A percentile compares a stretch with the other conserved stretches of the same genome.
Evolutionary conservation across 768 basidiomycete genomes (phyloP).

Genomic region (Amanita thiersii): DNA sequence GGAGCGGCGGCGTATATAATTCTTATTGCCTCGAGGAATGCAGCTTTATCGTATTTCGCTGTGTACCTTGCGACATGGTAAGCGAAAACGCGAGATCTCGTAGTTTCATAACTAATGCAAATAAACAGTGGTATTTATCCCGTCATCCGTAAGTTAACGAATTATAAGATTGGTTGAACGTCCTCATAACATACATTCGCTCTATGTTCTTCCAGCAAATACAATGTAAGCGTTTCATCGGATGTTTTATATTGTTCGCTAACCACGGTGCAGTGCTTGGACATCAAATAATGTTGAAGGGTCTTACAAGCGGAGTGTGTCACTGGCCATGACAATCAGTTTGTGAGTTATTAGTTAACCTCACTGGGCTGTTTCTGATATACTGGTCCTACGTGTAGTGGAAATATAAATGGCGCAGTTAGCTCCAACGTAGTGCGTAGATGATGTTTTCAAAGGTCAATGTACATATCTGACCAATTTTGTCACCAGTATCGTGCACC

Average conservation of each 20-base stretch:
- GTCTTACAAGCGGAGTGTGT: conserved; percentile 66
- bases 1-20: conserved; percentile 65
- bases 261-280: conserved; percentile 30
- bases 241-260: neutral
- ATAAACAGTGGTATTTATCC: conserved; percentile 64
- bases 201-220: conserved; percentile 33
- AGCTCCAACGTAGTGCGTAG: conserved; percentile 64
- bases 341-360: conserved; percentile 28
- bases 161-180: neutral
- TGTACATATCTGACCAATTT: too few species aligned
- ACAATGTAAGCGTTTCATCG: conserved; percentile 32
- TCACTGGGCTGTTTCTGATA: neutral
- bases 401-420: conserved; percentile 71
- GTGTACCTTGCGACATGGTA: conserved; percentile 65
- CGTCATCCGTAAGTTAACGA: conserved; percentile 46
- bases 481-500: conserved; percentile 62
- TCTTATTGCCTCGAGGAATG: conserved; percentile 50
- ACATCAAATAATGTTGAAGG: conserved; percentile 70
- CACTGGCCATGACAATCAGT: conserved; percentile 62
- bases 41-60: conserved; percentile 64
- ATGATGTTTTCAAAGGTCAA: too few species aligned
- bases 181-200: neutral
- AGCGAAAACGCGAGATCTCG: conserved; percentile 13
- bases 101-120: neutral
- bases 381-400: conserved; percentile 26